A percentile compares a stretch with the other conserved stretches of the same genome.
These are phyloP conservation scores for Petunia secreta DNA, from an alignment of 257 asterid species.

Conservation along the genomic window DNA sequence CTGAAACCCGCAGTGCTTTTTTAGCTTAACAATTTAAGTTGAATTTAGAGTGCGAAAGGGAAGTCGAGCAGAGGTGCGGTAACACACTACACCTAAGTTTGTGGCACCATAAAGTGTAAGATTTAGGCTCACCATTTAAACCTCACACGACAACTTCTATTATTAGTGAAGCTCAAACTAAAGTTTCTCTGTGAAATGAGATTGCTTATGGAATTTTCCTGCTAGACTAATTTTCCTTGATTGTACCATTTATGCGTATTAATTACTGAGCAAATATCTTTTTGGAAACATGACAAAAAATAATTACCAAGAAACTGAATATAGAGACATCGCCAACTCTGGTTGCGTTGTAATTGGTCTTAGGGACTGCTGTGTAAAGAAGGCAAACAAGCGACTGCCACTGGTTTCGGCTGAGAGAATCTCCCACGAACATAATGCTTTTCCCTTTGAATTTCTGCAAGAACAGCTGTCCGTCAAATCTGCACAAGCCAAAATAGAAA, in stretches of 20 bases:
- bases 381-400: constrained; percentile 45
- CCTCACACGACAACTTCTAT: no score
- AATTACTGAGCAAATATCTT: neutral
- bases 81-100: no score
- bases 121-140: no score
- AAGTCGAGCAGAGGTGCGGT: neutral
- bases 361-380: constrained; percentile 38
- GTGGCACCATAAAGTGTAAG: no score
- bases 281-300: neutral
- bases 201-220: no score
- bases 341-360: constrained; percentile 35
- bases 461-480: constrained; percentile 42
- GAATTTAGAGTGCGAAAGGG: neutral
- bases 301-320: constrained; percentile 32
- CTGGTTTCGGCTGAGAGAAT: constrained; percentile 49
- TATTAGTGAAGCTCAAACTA: no score
- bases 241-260: no score
- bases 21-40: neutral
- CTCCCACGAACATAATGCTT: constrained; percentile 47
- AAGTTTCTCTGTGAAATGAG: no score
- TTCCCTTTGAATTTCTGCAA: constrained; percentile 42
- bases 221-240: no score
- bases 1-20: constrained; percentile 30
- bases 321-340: constrained; percentile 31
- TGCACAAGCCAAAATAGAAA: neutral